Evolutionary conservation across 352 stramenopile genomes (phyloP).

Genomic region (Pythium sukuiense): DNA sequence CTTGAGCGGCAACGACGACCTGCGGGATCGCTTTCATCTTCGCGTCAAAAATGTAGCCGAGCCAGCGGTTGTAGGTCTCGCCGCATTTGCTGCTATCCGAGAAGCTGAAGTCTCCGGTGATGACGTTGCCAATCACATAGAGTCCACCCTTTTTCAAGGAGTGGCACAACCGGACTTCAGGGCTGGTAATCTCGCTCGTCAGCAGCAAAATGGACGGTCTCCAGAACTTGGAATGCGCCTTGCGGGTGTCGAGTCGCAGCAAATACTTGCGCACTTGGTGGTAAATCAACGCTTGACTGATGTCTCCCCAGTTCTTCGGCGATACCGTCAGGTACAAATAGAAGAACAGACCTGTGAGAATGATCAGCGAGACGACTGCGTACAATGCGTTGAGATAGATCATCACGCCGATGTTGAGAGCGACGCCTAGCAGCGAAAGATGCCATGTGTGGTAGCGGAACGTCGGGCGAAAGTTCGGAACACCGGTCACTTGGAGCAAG

Average conservation of each 20-base stretch:
- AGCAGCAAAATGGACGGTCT: conserved; percentile 72
- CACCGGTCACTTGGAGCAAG: conserved; percentile 68
- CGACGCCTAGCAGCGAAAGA: conserved; percentile 52
- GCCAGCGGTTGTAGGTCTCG: conserved; percentile 42
- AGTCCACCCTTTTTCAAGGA: conserved; percentile 82
- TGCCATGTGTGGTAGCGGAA: conserved; percentile 75
- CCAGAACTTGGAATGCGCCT: conserved; percentile 80
- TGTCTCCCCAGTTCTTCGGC: conserved; percentile 68
- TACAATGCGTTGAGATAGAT: conserved; percentile 74
- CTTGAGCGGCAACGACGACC: conserved; percentile 46
- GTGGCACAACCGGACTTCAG: conserved; percentile 63
- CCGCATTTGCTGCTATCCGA: conserved; percentile 30
- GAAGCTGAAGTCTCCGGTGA: conserved; percentile 41
- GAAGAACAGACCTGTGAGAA: conserved; percentile 58
- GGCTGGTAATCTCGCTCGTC: conserved; percentile 36
- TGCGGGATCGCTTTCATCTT: conserved; percentile 65
- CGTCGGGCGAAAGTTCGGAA: conserved; percentile 77
- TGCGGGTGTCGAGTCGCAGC: conserved; percentile 62
- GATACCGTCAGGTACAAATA: conserved; percentile 62
- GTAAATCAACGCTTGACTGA: conserved; percentile 86
- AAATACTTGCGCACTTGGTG: conserved; percentile 83
- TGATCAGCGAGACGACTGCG: conserved; percentile 49
- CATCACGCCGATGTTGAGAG: conserved; percentile 71
- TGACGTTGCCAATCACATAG: conserved; percentile 66
- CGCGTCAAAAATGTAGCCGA: conserved; percentile 44